Percentiles rank a stretch among this genome's conserved stretches.
Conservation (phyloP, 2,329 filamentous ascomycete genomes). For the Fusarium piperis region DNA sequence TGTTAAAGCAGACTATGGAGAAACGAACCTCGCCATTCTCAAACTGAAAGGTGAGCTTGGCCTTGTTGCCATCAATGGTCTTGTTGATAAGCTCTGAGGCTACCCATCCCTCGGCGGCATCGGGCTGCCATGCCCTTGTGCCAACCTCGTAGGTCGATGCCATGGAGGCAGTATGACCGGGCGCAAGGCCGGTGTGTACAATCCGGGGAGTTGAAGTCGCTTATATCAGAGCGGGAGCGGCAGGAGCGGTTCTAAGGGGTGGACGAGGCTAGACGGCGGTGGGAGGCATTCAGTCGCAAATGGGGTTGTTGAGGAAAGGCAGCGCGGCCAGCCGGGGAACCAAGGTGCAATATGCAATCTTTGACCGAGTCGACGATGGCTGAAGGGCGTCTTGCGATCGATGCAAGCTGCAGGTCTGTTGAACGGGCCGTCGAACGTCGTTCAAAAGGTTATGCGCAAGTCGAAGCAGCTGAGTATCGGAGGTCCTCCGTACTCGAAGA, state of each 20-base stretch:
- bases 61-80: conserved; percentile 83
- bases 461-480: conserved; percentile 33
- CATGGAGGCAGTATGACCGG: conserved; percentile 65
- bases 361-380: conserved; percentile 13
- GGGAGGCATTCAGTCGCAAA: conserved; percentile 45
- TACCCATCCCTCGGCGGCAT: conserved; percentile 95
- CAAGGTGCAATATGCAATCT: conserved; percentile 5
- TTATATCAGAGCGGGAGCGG: conserved; percentile 36
- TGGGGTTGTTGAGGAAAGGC: conserved; percentile 21
- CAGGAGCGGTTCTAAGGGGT: conserved; percentile 35
- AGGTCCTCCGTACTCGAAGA: conserved; percentile 31
- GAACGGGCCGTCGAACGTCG: conserved; percentile 19
- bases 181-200: conserved; percentile 37
- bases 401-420: conserved; percentile 16
- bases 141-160: conserved; percentile 96
- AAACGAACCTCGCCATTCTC: conserved; percentile 86
- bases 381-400: conserved; percentile 24
- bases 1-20: neutral
- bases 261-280: conserved; percentile 32
- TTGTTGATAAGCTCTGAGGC: conserved; percentile 94
- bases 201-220: conserved; percentile 14
- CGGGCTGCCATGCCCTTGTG: conserved; percentile 98
- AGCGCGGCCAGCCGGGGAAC: conserved; percentile 31
- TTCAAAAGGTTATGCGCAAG: conserved; percentile 28
- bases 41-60: conserved; percentile 86